Percentiles rank a stretch among this genome's conserved stretches.
Conservation (phyloP, 139 green algal species). For the Haematococcus sp. region DNA sequence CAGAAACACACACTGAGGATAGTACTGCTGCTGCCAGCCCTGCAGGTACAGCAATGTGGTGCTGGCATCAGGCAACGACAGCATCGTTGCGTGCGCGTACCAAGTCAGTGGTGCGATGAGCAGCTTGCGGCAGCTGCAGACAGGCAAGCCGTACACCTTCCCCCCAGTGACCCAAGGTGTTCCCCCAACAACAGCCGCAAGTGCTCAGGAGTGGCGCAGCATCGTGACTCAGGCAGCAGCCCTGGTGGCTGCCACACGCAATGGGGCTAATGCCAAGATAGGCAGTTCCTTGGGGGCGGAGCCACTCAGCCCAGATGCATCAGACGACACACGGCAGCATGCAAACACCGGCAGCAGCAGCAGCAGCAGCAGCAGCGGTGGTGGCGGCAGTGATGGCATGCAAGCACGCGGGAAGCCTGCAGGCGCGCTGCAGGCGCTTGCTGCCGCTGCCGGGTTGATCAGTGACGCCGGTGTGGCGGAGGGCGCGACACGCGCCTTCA, state of each 20-base stretch:
- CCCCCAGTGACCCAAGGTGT: constrained; percentile 61
- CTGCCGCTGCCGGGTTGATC: no score
- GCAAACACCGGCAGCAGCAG: not conserved
- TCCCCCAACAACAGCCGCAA: constrained; percentile 26
- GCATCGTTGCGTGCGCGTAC: constrained; percentile 45
- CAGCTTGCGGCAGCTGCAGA: constrained; percentile 67
- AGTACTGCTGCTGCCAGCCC: not conserved
- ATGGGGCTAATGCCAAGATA: no score
- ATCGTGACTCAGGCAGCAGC: constrained; percentile 42
- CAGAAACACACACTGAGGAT: not conserved
- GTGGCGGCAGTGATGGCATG: not conserved
- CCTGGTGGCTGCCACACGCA: constrained; percentile 25
- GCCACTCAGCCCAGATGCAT: no score
- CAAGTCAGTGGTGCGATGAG: constrained; percentile 60
- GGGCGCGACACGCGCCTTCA: constrained; percentile 50
- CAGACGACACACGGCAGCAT: no score
- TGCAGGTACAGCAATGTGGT: constrained; percentile 58
- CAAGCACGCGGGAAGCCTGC: not conserved
- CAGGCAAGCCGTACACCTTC: constrained; percentile 57
- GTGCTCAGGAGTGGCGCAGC: constrained; percentile 31
- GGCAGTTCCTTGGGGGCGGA: no score
- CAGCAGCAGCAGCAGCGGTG: constrained; percentile 11
- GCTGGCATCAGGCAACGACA: constrained; percentile 28
- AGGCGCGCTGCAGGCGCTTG: no score
- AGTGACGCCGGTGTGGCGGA: not conserved